Evolutionary conservation across 352 stramenopile species (phyloP).

Genomic region (Pilasporangium apinafurcum): DNA sequence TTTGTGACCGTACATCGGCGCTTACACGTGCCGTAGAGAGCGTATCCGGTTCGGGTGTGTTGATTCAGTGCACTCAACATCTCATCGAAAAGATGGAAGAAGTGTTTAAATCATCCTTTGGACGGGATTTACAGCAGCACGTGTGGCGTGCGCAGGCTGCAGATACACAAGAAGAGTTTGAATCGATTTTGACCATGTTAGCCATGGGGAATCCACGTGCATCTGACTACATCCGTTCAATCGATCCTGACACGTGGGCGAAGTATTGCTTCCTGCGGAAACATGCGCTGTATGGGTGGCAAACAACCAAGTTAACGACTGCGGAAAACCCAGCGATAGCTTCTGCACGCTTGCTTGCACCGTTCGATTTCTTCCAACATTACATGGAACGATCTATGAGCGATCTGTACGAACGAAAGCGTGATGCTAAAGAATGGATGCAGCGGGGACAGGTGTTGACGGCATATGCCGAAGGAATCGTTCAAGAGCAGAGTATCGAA

Average conservation of each 20-base stretch:
- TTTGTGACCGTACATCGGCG: constrained; percentile 22
- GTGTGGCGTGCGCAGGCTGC: constrained; percentile 21
- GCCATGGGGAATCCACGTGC: constrained; percentile 8
- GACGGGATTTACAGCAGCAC: constrained; percentile 9
- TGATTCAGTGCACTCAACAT: constrained; percentile 32
- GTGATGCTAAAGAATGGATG: constrained; percentile 20
- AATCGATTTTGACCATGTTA: constrained; percentile 12
- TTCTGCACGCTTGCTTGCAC: constrained; percentile 14
- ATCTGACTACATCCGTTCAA: constrained; percentile 11
- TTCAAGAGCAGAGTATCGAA: constrained; percentile 22
- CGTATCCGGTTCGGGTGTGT: constrained; percentile 19
- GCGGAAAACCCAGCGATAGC: constrained; percentile 10
- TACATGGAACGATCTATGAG: constrained; percentile 46
- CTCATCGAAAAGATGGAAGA: constrained; percentile 20
- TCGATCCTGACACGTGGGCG: constrained; percentile 24
- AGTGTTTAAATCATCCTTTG: constrained; percentile 19
- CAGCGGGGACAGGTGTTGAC: constrained; percentile 18
- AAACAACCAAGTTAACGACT: constrained; percentile 20
- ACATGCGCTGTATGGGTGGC: constrained; percentile 28
- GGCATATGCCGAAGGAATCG: constrained; percentile 20
- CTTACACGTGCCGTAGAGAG: constrained; percentile 17
- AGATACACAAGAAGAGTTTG: constrained; percentile 23
- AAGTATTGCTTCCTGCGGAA: constrained; percentile 30
- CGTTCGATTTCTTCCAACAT: constrained; percentile 36
- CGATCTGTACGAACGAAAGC: constrained; percentile 29